These are phyloP conservation scores for Penicillium nucicola DNA, from an alignment of 495 filamentous ascomycete species.

Conservation along the genomic window DNA sequence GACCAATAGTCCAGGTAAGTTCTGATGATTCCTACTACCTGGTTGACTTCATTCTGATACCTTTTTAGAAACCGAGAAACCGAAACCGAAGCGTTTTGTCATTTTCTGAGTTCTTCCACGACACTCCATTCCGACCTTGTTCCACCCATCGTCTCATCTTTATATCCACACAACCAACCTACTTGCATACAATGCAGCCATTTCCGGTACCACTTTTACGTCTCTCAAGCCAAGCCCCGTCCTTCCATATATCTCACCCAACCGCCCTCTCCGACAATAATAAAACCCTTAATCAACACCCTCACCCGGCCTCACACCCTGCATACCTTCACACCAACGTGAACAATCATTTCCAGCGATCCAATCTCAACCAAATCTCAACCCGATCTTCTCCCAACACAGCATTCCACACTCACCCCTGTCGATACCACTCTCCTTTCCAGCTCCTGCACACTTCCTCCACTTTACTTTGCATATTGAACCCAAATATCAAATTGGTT, in stretches of 20 bases:
- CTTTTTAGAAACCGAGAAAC: conserved; percentile 12
- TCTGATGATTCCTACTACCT: background rate
- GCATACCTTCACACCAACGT: background rate
- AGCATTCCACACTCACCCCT: background rate
- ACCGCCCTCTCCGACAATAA: background rate
- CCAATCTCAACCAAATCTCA: background rate
- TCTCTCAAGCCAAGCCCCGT: too few species aligned
- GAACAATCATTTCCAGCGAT: background rate
- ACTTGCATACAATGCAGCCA: too few species aligned
- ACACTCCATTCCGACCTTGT: background rate
- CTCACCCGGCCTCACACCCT: background rate
- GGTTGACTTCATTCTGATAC: background rate
- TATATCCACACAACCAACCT: background rate
- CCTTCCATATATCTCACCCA: background rate
- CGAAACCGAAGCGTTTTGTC: conserved; percentile 33
- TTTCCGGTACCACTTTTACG: too few species aligned
- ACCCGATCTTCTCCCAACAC: background rate
- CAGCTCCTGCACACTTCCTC: too few species aligned
- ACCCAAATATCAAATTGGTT: too few species aligned
- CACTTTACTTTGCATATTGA: too few species aligned
- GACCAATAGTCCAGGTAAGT: conserved; percentile 13
- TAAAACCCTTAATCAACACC: background rate
- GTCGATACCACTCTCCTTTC: background rate
- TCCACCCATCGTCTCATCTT: background rate
- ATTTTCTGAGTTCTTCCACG: conserved; percentile 20